These are phyloP conservation scores for Fusarium sarcochroum DNA, from an alignment of 2,329 filamentous ascomycete species.

Conservation along the genomic window DNA sequence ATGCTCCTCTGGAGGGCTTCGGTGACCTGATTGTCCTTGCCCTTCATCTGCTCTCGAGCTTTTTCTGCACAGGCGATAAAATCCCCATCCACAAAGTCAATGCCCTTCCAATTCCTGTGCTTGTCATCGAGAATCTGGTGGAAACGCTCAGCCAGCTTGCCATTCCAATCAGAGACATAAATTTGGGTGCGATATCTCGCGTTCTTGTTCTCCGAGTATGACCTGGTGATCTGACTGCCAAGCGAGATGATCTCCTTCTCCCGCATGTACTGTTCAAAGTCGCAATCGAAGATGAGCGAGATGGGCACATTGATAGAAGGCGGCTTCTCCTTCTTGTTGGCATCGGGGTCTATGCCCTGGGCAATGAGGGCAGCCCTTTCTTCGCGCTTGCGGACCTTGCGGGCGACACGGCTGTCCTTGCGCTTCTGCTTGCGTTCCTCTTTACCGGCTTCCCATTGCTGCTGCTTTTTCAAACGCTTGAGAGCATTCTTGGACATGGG, in stretches of 20 bases:
- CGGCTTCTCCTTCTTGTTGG: conserved; percentile 53
- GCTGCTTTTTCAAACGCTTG: conserved; percentile 81
- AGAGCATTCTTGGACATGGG: conserved; percentile 85
- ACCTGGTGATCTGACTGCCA: conserved; percentile 84
- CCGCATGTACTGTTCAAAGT: conserved; percentile 91
- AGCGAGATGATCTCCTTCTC: conserved; percentile 89
- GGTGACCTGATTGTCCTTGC: conserved; percentile 68
- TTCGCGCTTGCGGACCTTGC: conserved; percentile 63
- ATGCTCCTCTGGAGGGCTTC: conserved; percentile 66
- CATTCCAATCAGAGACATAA: conserved; percentile 83
- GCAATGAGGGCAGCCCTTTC: conserved; percentile 66
- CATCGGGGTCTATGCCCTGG: conserved; percentile 59
- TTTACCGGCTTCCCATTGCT: conserved; percentile 82
- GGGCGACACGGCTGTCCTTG: conserved; percentile 68
- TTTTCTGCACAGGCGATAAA: conserved; percentile 78
- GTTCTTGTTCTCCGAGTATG: conserved; percentile 88
- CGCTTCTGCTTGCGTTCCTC: conserved; percentile 68
- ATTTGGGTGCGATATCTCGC: conserved; percentile 78
- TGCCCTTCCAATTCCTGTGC: conserved; percentile 84
- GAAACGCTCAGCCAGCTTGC: conserved; percentile 82
- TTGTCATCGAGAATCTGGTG: conserved; percentile 79
- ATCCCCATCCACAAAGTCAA: conserved; percentile 80
- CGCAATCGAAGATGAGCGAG: conserved; percentile 88
- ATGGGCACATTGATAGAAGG: conserved; percentile 75
- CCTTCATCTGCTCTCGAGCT: conserved; percentile 77